phyloP scores from a whole-genome alignment of 1,284 basidiomycete genomes.

The Albatrellus sp. region DNA sequence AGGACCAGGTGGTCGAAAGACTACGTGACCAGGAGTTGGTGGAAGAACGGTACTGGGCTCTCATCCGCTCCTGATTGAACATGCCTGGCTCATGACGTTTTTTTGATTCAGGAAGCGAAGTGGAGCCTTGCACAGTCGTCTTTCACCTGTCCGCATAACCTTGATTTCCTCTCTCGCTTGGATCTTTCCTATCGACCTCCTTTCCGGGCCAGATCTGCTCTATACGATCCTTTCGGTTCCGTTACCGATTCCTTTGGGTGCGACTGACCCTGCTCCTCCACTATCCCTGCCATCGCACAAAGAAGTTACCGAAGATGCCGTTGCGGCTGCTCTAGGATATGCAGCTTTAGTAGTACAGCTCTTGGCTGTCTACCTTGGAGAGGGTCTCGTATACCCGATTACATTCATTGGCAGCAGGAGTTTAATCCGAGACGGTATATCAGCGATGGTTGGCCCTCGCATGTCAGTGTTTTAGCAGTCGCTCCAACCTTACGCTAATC shows the following conservation, averaged over 20 bases:
- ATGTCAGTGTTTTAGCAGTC: conserved; percentile 45
- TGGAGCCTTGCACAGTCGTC: conserved; percentile 30
- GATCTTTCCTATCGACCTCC: conserved; percentile 83
- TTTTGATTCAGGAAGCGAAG: conserved; percentile 28
- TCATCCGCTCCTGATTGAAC: not conserved
- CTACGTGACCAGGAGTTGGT: conserved; percentile 25
- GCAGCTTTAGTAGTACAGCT: conserved; percentile 77
- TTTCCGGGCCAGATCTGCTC: conserved; percentile 69
- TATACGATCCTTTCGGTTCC: conserved; percentile 78
- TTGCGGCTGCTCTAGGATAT: conserved; percentile 81
- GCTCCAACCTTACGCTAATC: not conserved
- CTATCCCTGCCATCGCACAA: conserved; percentile 51
- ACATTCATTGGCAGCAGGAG: conserved; percentile 83
- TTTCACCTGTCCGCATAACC: conserved; percentile 48
- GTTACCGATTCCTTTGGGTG: conserved; percentile 68
- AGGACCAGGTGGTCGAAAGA: conserved; percentile 22
- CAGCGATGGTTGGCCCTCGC: conserved; percentile 85
- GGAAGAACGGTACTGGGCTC: conserved; percentile 26
- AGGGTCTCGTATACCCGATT: conserved; percentile 77
- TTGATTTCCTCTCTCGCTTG: conserved; percentile 67
- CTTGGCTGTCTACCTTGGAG: conserved; percentile 68
- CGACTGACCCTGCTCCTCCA: conserved; percentile 80
- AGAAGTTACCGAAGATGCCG: conserved; percentile 71
- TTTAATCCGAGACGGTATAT: conserved; percentile 82
- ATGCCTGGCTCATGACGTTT: not conserved